Base-by-base conservation (phyloP, 371 early-diverging fungal genomes). In the Capniomyces stellatus region DNA sequence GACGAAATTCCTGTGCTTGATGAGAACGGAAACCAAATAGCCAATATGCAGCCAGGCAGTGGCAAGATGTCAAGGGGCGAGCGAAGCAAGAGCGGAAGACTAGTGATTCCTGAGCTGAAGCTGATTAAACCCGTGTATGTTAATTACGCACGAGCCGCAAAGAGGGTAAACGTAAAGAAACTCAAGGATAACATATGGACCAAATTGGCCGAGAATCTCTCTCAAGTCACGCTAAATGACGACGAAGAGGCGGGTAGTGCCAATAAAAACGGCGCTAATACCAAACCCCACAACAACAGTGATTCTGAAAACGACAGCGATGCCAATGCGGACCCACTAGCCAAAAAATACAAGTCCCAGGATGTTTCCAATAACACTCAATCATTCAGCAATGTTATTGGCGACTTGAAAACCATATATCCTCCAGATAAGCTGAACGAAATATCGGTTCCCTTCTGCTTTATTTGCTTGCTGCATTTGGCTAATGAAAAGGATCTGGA, bases 151-250 rank as follows among this genome's bases (percentile, higher is more conserved):
- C 74, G 78, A 52, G 77, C 76, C 10, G 90, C 92, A 48, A 97
- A 97, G 70, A 74, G 84, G 41, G 92, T 94, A 1, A 92, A 97
- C 67, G 92, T 97, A 29, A 88, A 86, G 68, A 75, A 76, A 58
- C 73, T 97, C 41, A 97, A 97, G 64, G 91, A 92, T 31, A 91
- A 90, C 65, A 66, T 97, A 22, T 97, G 97, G 97, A 75, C 76
- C 49, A 79, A 76, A 59, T 58, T 85, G 52, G 58, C 56, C 1
- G 23, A 42, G 3, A n/a, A n/a, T n/a, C n/a, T n/a, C n/a, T n/a
- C n/a, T n/a, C n/a, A n/a, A n/a, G n/a, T n/a, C n/a, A n/a, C n/a
- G n/a, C n/a, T n/a, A n/a, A n/a, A n/a, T n/a, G n/a, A n/a, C n/a
- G n/a, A n/a, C n/a, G n/a, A n/a, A n/a, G n/a, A n/a, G n/a, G n/a